Evolutionary conservation across 768 basidiomycete genomes (phyloP).

Genomic region (Pisolithus orientalis): DNA sequence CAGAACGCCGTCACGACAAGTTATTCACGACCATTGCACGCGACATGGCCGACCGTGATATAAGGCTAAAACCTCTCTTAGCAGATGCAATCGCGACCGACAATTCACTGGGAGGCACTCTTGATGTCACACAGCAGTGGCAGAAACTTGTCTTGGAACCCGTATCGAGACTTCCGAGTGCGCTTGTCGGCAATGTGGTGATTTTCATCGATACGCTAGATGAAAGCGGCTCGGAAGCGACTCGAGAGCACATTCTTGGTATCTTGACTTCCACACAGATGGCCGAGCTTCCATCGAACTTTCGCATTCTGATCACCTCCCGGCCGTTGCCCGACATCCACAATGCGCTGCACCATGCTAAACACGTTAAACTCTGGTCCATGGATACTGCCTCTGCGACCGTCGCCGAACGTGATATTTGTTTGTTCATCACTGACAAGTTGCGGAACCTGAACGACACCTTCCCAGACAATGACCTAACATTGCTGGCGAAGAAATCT

Average conservation of each 20-base stretch:
- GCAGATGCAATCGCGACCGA: neutral
- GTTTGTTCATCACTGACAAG: neutral
- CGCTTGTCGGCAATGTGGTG: neutral
- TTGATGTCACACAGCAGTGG: neutral
- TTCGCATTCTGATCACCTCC: neutral
- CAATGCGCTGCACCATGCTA: neutral
- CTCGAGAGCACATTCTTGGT: neutral
- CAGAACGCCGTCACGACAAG: slow-evolving; percentile 3
- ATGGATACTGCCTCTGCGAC: neutral
- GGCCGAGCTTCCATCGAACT: neutral
- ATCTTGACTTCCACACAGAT: neutral
- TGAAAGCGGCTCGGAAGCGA: neutral
- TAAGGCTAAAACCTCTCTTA: neutral
- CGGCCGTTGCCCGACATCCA: neutral
- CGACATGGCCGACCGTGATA: slow-evolving; percentile 14
- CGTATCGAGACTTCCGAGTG: neutral
- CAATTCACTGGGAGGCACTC: neutral
- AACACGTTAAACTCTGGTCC: neutral
- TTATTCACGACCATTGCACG: slow-evolving; percentile 1
- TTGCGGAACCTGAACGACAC: neutral
- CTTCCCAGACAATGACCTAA: neutral
- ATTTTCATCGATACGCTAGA: neutral
- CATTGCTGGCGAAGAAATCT: neutral
- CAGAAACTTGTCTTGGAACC: neutral
- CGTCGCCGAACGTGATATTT: neutral